Percentiles rank a stretch among this genome's conserved stretches.
phyloP scores from a whole-genome alignment of 768 basidiomycete species.

The Boletus rubropictus region DNA sequence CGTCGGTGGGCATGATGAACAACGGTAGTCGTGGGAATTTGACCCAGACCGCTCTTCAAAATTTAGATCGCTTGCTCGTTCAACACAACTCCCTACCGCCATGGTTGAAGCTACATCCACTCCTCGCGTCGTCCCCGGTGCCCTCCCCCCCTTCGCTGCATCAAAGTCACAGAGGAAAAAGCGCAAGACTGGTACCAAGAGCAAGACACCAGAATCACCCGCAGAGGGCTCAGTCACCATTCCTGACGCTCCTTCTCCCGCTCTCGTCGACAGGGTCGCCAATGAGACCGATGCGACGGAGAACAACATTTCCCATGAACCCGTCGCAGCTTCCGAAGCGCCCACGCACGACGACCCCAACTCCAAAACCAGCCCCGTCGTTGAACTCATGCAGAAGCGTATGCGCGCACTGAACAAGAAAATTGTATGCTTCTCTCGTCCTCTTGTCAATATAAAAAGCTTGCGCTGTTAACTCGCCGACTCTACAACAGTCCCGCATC shows the following conservation, averaged over 20 bases:
- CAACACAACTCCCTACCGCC: not conserved
- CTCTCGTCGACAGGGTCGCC: conserved; percentile 47
- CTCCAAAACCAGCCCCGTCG: conserved; percentile 59
- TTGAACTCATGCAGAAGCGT: conserved; percentile 76
- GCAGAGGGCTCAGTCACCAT: conserved; percentile 34
- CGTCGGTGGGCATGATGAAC: conserved; percentile 11
- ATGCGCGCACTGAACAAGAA: conserved; percentile 77
- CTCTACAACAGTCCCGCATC: conserved; percentile 56
- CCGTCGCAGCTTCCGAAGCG: conserved; percentile 37
- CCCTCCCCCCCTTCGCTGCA: conserved; percentile 53
- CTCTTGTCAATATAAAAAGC: not conserved
- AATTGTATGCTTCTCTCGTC: conserved; percentile 50
- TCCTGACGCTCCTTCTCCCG: conserved; percentile 42
- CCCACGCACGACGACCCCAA: conserved; percentile 39
- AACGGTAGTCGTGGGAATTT: conserved; percentile 16
- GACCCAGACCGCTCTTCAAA: conserved; percentile 9
- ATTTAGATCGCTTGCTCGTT: conserved; percentile 6
- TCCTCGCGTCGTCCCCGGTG: conserved; percentile 68
- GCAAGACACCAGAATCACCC: conserved; percentile 43
- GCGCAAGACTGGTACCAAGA: conserved; percentile 51
- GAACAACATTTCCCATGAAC: conserved; percentile 42
- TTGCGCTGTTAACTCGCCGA: conserved; percentile 11
- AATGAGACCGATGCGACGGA: conserved; percentile 44
- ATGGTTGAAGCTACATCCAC: conserved; percentile 34
- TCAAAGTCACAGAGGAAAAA: conserved; percentile 67